Percentiles rank a stretch among this genome's conserved stretches.
Evolutionary conservation across 1,284 basidiomycete genomes (phyloP).

Genomic region (Leucoagaricus sp.): DNA sequence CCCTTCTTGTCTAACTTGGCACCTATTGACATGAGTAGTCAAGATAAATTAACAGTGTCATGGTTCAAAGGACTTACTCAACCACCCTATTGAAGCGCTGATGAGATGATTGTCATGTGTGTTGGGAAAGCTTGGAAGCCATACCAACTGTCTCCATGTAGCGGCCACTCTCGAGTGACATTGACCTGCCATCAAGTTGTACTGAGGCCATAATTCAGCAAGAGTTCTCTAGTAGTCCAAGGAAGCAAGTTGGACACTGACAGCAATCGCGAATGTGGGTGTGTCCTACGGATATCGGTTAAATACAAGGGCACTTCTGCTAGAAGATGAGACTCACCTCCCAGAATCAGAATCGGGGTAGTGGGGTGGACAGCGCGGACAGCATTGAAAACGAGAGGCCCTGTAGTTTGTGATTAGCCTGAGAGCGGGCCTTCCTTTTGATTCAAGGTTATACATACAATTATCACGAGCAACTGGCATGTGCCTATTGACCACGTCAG

Average conservation of each 20-base stretch:
- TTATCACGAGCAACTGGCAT: slow-evolving; percentile 70
- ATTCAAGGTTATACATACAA: slow-evolving; percentile 37
- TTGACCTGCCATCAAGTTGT: slow-evolving; percentile 62
- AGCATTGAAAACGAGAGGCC: slow-evolving; percentile 72
- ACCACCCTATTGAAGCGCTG: slow-evolving; percentile 41
- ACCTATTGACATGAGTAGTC: slow-evolving; percentile 33
- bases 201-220: slow-evolving; percentile 25
- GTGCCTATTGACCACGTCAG: slow-evolving; percentile 43
- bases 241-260: slow-evolving; percentile 29
- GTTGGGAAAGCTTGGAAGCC: slow-evolving; percentile 16
- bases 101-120: not conserved
- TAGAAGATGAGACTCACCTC: slow-evolving; percentile 41
- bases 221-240: not conserved
- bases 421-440: not conserved
- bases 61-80: slow-evolving; percentile 39
- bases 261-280: slow-evolving; percentile 79
- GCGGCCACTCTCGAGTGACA: slow-evolving; percentile 78
- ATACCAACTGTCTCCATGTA: slow-evolving; percentile 87
- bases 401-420: slow-evolving; percentile 31
- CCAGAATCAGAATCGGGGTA: slow-evolving; percentile 81
- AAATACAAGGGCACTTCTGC: not conserved
- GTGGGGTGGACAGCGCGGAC: slow-evolving; percentile 70
- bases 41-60: not conserved
- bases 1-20: slow-evolving; percentile 48
- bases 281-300: slow-evolving; percentile 49